Base-by-base conservation (phyloP, 352 stramenopile species). In the Phytopythium mirpurense region DNA sequence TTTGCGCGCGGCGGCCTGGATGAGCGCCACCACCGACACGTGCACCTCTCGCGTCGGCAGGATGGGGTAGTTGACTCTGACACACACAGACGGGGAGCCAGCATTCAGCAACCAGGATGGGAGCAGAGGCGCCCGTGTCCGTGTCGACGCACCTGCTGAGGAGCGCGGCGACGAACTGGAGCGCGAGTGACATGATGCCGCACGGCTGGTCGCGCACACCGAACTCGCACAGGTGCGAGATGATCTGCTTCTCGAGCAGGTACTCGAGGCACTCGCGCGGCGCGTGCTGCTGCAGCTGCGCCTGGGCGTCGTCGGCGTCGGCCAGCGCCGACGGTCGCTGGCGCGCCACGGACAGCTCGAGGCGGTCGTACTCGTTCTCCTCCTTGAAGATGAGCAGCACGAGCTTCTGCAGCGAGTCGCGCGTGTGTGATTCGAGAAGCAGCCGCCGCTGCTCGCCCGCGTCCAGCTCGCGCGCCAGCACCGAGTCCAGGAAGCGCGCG, bases 341-440 rank as follows among this genome's bases (percentile, higher is more conserved):
- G 35, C 57, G 61, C 11, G 70, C 69, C 34, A 74, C 67, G 42
- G 72, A 67, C 52, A 92, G 66, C 59, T 90, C 80, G 51, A 81
- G 65, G 12, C 72, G 72, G 54, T 95, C 82, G 16, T 74, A 74
- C 31, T 73, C 79, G 57, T 83, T 88, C 47, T 95, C 84, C 51
- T 95, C 84, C 26, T 81, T 78, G 63, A 86, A 90, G 59, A 95
- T 87, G 24, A 95, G 70, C 63, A 92, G 68, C 62, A 95, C 84
- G 47, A 95, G 70, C 68, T 90, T 91, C 42, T 90, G 73, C 42
- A 95, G 62, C 52, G 80, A 89, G 54, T 95, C 82, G 48, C 80
- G 76, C 43, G 80, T 93, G 66, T 89, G 80, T 16, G 76, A 90
- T 34, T 93, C 80, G 19, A 87, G 72, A 41, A 93, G 60, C 42